Conservation (phyloP, 805 yeast species). For the Yamadazyma tumulicola region DNA sequence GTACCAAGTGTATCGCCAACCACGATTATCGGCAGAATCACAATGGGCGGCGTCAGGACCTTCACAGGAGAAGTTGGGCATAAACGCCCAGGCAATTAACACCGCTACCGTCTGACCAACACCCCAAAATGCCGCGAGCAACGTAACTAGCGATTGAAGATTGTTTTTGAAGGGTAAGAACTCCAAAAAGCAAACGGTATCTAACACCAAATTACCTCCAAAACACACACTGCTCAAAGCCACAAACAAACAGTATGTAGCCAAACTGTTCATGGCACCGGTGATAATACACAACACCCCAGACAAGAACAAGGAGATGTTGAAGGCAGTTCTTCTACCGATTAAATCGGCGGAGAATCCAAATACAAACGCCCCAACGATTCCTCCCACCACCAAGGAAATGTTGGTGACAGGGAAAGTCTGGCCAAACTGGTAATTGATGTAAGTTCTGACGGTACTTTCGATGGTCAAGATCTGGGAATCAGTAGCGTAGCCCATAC, state of each 20-base stretch:
- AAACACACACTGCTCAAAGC: slow-evolving; percentile 44
- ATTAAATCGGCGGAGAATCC: slow-evolving; percentile 54
- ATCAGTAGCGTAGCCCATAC: slow-evolving; percentile 37
- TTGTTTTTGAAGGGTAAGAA: slow-evolving; percentile 43
- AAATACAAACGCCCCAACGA: slow-evolving; percentile 54
- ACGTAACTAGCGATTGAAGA: slow-evolving; percentile 47
- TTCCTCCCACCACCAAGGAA: slow-evolving; percentile 39
- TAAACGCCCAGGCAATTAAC: slow-evolving; percentile 54
- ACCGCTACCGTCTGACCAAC: slow-evolving; percentile 56
- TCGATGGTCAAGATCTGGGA: slow-evolving; percentile 24
- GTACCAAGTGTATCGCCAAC: slow-evolving; percentile 57
- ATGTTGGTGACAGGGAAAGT: slow-evolving; percentile 23
- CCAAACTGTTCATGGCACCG: slow-evolving; percentile 49
- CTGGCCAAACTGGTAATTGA: slow-evolving; percentile 26
- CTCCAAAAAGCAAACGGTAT: slow-evolving; percentile 9
- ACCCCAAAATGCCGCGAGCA: slow-evolving; percentile 56
- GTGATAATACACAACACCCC: slow-evolving; percentile 50
- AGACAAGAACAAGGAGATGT: slow-evolving; percentile 44
- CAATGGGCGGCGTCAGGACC: slow-evolving; percentile 32
- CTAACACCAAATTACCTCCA: slow-evolving; percentile 48
- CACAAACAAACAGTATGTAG: slow-evolving; percentile 49
- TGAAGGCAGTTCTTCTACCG: slow-evolving; percentile 53
- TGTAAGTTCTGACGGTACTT: slow-evolving; percentile 20
- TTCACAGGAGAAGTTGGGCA: slow-evolving; percentile 47
- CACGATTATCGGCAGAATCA: slow-evolving; percentile 47